Conservation (phyloP, 495 filamentous ascomycete genomes). For the Aspergillus kassunensis region DNA sequence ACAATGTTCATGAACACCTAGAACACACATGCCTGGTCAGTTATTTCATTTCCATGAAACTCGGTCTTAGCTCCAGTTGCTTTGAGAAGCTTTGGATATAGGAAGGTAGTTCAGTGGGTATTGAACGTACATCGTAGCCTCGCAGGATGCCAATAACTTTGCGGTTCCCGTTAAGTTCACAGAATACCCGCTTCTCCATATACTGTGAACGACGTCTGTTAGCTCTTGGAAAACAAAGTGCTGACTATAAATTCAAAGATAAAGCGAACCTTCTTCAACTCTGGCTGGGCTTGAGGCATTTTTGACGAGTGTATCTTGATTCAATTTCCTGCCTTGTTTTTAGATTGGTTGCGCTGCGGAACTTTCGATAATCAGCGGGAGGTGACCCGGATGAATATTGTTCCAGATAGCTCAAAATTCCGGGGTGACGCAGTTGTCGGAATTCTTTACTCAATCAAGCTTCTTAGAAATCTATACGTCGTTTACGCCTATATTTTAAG, state of each 20-base stretch:
- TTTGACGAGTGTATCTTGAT: constrained; percentile 37
- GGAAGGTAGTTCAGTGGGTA: not conserved
- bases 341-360: constrained; percentile 17
- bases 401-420: constrained; percentile 27
- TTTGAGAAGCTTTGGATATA: not conserved
- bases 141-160: constrained; percentile 93
- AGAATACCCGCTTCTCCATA: constrained; percentile 97
- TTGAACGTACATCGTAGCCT: constrained; percentile 81
- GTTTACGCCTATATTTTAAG: too few species aligned
- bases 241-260: not conserved
- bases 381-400: constrained; percentile 32
- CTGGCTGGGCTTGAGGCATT: constrained; percentile 98
- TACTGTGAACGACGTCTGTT: constrained; percentile 59
- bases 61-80: not conserved
- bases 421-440: constrained; percentile 9
- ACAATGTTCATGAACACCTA: constrained; percentile 99
- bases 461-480: too few species aligned
- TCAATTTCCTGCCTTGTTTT: constrained; percentile 9
- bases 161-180: constrained; percentile 94
- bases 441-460: not conserved
- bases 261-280: constrained; percentile 85
- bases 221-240: constrained; percentile 1
- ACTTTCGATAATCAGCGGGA: constrained; percentile 29
- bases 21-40: not conserved
- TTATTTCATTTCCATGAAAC: not conserved